Evolutionary conservation across 2,329 filamentous ascomycete genomes (phyloP).

Genomic region (Penicillium concentricum): DNA sequence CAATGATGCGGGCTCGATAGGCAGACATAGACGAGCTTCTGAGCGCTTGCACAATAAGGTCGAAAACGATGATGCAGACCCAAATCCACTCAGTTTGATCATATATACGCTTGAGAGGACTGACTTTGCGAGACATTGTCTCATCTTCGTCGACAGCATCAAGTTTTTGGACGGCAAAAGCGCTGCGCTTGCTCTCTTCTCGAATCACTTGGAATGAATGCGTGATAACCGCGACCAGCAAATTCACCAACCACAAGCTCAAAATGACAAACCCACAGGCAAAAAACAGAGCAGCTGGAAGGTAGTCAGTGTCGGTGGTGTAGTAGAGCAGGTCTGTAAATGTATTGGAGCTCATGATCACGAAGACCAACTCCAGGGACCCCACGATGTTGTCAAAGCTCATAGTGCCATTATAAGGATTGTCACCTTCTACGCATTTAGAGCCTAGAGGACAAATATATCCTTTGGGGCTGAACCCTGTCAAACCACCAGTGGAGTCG

Average conservation of each 20-base stretch:
- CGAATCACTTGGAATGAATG: slow-evolving; percentile 98
- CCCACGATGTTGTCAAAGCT: slow-evolving; percentile 95
- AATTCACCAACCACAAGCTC: slow-evolving; percentile 93
- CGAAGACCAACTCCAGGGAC: slow-evolving; percentile 90
- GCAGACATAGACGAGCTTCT: slow-evolving; percentile 74
- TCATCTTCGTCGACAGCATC: slow-evolving; percentile 47
- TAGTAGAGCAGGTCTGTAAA: slow-evolving; percentile 95
- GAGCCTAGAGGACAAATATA: slow-evolving; percentile 85
- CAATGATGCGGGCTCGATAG: slow-evolving; percentile 62
- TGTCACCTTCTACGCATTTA: slow-evolving; percentile 73
- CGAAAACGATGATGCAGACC: slow-evolving; percentile 76
- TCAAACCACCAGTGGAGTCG: slow-evolving; percentile 53
- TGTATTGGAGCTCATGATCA: slow-evolving; percentile 98
- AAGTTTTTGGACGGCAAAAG: slow-evolving; percentile 76
- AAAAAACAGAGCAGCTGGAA: slow-evolving; percentile 77
- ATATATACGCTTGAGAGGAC: slow-evolving; percentile 67
- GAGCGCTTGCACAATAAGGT: slow-evolving; percentile 73
- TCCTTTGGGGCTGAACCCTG: slow-evolving; percentile 64
- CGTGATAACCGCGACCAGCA: slow-evolving; percentile 93
- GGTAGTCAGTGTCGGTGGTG: slow-evolving; percentile 86
- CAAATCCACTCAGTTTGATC: slow-evolving; percentile 73
- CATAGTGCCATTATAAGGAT: slow-evolving; percentile 80
- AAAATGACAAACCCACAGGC: slow-evolving; percentile 77
- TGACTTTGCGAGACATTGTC: slow-evolving; percentile 30
- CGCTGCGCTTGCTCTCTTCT: slow-evolving; percentile 91